Conservation (phyloP, 2,329 filamentous ascomycete genomes). For the Sarocladium oryzae region DNA sequence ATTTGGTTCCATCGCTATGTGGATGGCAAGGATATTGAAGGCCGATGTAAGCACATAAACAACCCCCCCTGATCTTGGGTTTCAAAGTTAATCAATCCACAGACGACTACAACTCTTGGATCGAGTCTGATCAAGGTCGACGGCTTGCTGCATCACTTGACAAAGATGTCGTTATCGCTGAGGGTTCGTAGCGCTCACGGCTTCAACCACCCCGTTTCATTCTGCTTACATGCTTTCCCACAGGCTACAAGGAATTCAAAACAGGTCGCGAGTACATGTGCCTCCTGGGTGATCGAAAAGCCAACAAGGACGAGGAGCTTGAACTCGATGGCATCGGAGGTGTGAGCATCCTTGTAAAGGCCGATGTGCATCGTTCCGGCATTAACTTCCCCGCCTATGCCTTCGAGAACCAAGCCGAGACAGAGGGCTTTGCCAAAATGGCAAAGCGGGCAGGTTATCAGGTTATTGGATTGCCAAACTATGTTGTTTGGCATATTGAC, state of each 20-base stretch:
- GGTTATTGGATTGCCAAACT: constrained; percentile 90
- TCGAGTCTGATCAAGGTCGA: constrained; percentile 81
- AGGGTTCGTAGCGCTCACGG: constrained; percentile 48
- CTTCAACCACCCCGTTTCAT: not conserved
- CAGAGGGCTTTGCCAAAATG: constrained; percentile 98
- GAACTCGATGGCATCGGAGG: constrained; percentile 93
- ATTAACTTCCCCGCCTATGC: constrained; percentile 97
- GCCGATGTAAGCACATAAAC: constrained; percentile 63
- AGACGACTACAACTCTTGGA: constrained; percentile 99
- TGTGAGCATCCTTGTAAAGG: constrained; percentile 96
- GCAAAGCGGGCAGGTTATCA: constrained; percentile 91
- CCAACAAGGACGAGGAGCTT: constrained; percentile 88
- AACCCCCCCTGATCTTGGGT: no score
- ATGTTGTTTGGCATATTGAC: constrained; percentile 98
- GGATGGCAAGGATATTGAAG: constrained; percentile 79
- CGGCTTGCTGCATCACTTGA: constrained; percentile 66
- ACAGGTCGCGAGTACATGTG: constrained; percentile 90
- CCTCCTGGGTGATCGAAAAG: constrained; percentile 82
- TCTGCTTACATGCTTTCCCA: constrained; percentile 39
- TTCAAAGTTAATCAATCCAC: constrained; percentile 13
- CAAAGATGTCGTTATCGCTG: constrained; percentile 78
- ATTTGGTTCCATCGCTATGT: constrained; percentile 91
- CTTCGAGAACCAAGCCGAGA: constrained; percentile 98
- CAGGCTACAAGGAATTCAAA: constrained; percentile 75
- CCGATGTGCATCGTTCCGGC: constrained; percentile 90